Base-by-base conservation (phyloP, 192 early-diverging fungal genomes). In the Lunasporangiospora selenospora region DNA sequence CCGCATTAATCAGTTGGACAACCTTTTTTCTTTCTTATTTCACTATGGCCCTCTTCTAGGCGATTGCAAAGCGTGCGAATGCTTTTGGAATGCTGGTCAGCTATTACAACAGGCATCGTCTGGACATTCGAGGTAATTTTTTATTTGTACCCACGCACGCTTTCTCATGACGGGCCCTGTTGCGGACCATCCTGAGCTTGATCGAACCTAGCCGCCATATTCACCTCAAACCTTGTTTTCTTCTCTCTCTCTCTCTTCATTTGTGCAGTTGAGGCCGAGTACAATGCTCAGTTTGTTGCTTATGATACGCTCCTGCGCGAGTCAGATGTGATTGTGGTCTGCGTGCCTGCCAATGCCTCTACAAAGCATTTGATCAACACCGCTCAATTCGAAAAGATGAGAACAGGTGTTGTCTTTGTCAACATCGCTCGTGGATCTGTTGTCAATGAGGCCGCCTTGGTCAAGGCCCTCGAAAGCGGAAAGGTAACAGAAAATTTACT, bases 341-440 rank as follows among this genome's bases (percentile, higher is more conserved):
- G 65, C 43, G 75, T 78, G 3, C 82, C 82, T 12, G 54, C 79
- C 23, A 83, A 62, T 49, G 51, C 62, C 13, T 44, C 65, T 1
- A 83, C 82, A 1, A 75, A 41, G 6, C 75, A 79, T 56, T 32
- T 83, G 53, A 61, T 83, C 45, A 53, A 54, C 39, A 63, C 54
- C 23, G 53, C 54, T 6, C 79, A 83, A 45, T 81, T 85, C 40
- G 54, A 80, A 23, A 75, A 69, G 65, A 81, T 83, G 77, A 85
- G 78, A 27, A 59, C 77, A 16, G 80, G 80, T 6, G 78, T 76
- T 8, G 66, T 83, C 21, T 23, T 85, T 19, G 58, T 85, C 26
- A 85, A 85, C 61, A 80, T 79, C 36, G 58, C 80, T 10, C 77
- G 82, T 3, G 83, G 83, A 5, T 59, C 75, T 10, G 60, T 85